Evolutionary conservation across 2,329 filamentous ascomycete genomes (phyloP).

Genomic region (Chrysoporthe cubensis): DNA sequence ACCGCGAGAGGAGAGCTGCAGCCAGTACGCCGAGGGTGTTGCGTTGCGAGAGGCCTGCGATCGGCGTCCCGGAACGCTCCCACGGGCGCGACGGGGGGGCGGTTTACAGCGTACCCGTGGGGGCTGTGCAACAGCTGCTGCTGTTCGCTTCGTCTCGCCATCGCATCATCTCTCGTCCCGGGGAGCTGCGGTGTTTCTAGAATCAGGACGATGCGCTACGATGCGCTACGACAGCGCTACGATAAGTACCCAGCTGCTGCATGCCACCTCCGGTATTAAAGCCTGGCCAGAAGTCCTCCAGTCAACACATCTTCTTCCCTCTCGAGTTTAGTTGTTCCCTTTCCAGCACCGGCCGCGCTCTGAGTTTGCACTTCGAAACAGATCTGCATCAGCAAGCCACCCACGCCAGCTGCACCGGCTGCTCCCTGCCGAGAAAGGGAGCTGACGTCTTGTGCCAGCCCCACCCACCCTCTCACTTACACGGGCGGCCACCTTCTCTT

Average conservation of each 20-base stretch:
- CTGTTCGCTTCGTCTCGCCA: slow-evolving; percentile 16
- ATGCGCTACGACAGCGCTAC: too few species aligned
- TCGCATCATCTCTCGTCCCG: slow-evolving; percentile 9
- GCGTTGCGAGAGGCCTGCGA: slow-evolving; percentile 9
- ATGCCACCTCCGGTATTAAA: not conserved
- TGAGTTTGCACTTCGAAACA: not conserved
- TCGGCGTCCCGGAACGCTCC: not conserved
- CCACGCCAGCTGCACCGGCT: not conserved
- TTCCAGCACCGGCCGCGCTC: not conserved
- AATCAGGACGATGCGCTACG: slow-evolving; percentile 5
- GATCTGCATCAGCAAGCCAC: slow-evolving; percentile 2
- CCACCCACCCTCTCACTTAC: slow-evolving; percentile 21
- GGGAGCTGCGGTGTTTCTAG: slow-evolving; percentile 14
- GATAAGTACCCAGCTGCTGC: not conserved
- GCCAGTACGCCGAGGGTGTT: not conserved
- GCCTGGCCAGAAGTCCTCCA: not conserved
- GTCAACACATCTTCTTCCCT: not conserved
- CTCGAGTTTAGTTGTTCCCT: too few species aligned
- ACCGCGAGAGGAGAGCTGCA: not conserved
- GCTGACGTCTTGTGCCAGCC: slow-evolving; percentile 22
- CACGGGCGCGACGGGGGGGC: not conserved
- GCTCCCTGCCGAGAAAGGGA: not conserved
- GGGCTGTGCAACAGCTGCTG: slow-evolving; percentile 19
- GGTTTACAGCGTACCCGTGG: slow-evolving; percentile 8
- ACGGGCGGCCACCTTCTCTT: not conserved